Base-by-base conservation (phyloP, 257 asterid genomes). In the Marsdenia floribunda region DNA sequence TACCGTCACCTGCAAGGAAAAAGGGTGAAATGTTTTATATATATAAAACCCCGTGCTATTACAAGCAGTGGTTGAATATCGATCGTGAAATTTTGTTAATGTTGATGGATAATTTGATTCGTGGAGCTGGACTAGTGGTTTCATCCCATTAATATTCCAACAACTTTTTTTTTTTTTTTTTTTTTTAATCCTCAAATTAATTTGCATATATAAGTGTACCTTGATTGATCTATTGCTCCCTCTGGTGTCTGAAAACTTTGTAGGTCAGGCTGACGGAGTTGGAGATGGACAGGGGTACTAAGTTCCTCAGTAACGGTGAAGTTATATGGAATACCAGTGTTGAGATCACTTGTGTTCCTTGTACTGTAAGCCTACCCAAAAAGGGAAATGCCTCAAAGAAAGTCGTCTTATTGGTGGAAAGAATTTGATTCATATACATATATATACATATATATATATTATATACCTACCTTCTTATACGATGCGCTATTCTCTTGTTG, bases 201-300 rank as follows among this genome's bases (percentile, higher is more conserved):
- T 26, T 13, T 16, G n/a, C n/a, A 68, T 46, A 44, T 5, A 29
- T 1, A 0, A 0, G 12, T 5, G 53, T 81, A 90, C 92, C 90
- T 88, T 64, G 87, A 85, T 22, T n/a, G n/a, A n/a, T 88, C 69
- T 37, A 75, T 69, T 8, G 82, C 71, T 70, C 77, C 79, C 13
- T 73, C 50, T 15, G 78, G 75, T 24, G 82, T 65, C 68, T 67
- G 82, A n/a, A 75, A 61, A 75, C 50, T 58, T 16, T 70, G 81
- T 22, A 81, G 61, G 3, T 84, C 77, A 38, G 91, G 93, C 67
- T 80, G 96, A 90, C 91, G 82, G 35, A 88, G 83, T 72, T 84
- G 93, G 70, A 88, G 96, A 82, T 84, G 83, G 33, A 85, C 72
- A 19, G 84, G 82, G n/a, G 78, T 83, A 18, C 75, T 77, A 21